phyloP scores from a whole-genome alignment of 2,329 filamentous ascomycete genomes.

The Cadophora malorum region DNA sequence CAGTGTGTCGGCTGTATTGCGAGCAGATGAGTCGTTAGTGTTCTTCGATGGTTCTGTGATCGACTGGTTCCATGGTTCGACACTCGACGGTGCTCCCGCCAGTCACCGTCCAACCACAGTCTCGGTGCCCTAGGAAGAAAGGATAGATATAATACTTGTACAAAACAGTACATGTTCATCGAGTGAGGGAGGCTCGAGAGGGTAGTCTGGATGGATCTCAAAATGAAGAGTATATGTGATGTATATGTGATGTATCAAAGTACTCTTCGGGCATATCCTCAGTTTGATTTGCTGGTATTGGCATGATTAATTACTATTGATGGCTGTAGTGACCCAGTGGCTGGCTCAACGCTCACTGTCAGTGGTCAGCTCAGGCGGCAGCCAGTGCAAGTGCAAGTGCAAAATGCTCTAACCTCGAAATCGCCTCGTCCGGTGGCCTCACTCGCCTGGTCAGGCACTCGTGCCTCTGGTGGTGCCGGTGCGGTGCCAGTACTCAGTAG shows the following conservation, averaged over 20 bases:
- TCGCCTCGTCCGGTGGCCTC: conserved; percentile 13
- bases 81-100: conserved; percentile 1
- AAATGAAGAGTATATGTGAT: neutral
- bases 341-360: neutral
- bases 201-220: neutral
- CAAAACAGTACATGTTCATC: neutral
- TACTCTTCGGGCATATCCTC: neutral
- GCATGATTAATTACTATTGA: conserved; percentile 1
- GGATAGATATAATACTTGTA: conserved; percentile 1
- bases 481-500: no score
- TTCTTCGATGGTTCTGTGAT: conserved; percentile 5
- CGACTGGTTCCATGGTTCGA: conserved; percentile 15
- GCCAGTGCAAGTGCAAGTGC: conserved; percentile 1
- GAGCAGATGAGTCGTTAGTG: conserved; percentile 4
- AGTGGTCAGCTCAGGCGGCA: neutral
- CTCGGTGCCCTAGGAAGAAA: neutral
- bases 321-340: neutral
- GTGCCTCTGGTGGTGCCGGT: neutral
- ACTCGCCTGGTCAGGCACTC: neutral
- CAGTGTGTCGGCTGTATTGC: conserved; percentile 12
- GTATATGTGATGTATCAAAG: neutral
- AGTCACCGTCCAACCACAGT: conserved; percentile 10
- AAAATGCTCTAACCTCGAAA: conserved; percentile 5
- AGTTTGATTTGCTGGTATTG: conserved; percentile 9
- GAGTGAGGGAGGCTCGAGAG: neutral